These are phyloP conservation scores for Breviolum minutum DNA, from an alignment of 73 alveolate species.

Conservation along the genomic window DNA sequence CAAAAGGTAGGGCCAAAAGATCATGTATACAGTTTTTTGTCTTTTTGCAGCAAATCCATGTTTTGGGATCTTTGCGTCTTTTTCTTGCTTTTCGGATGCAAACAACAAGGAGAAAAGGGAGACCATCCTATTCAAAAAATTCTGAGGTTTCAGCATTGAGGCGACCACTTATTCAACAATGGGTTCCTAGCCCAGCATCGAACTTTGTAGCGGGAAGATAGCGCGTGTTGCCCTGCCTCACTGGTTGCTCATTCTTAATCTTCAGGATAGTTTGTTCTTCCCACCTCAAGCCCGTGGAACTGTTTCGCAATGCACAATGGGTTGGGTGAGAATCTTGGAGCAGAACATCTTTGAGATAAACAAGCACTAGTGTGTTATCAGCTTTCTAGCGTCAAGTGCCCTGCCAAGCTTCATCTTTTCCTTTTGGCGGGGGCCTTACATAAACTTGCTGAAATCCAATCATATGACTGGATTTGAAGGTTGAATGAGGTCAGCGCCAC, in stretches of 20 bases:
- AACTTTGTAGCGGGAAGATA: not conserved
- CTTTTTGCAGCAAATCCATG: too few species aligned
- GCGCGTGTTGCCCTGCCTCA: constrained; percentile 2
- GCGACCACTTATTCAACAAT: constrained; percentile 57
- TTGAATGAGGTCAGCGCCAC: constrained; percentile 12
- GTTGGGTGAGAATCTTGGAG: not conserved
- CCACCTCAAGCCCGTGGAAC: constrained; percentile 14
- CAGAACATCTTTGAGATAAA: not conserved
- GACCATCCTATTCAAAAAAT: not conserved
- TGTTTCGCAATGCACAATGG: not conserved
- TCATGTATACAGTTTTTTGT: too few species aligned
- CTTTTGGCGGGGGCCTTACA: constrained; percentile 79
- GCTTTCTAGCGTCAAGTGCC: not conserved
- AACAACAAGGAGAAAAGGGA: not conserved
- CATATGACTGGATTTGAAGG: not conserved
- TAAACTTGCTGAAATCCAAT: not conserved
- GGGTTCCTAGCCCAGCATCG: constrained; percentile 14
- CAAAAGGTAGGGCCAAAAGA: not conserved
- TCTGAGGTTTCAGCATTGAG: constrained; percentile 40
- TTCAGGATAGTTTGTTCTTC: constrained; percentile 75
- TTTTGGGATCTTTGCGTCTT: too few species aligned
- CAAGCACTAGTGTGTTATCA: not conserved
- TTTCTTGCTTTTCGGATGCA: not conserved
- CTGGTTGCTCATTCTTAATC: constrained; percentile 69
- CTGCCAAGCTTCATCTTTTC: constrained; percentile 81